Percentiles rank a stretch among this genome's conserved stretches.
These are phyloP conservation scores for Elsinoe arachidis DNA, from an alignment of 2,329 filamentous ascomycete genomes.

Conservation along the genomic window DNA sequence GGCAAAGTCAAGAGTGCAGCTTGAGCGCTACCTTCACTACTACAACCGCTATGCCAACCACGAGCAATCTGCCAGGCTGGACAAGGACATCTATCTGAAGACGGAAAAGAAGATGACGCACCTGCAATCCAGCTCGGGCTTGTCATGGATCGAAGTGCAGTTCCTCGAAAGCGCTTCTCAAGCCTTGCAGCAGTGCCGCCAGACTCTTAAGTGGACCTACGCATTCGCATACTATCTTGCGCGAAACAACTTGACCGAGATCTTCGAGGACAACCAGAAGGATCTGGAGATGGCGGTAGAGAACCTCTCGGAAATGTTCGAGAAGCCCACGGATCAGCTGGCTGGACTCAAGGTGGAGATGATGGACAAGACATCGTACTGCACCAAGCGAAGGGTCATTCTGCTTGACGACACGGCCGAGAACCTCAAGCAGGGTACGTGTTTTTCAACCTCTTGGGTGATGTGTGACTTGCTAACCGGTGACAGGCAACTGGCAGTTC, in stretches of 20 bases:
- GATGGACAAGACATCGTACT: slow-evolving; percentile 97
- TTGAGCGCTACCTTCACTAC: slow-evolving; percentile 97
- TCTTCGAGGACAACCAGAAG: slow-evolving; percentile 98
- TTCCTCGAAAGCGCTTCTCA: slow-evolving; percentile 91
- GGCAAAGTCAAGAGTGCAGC: slow-evolving; percentile 76
- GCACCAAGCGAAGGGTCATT: slow-evolving; percentile 84
- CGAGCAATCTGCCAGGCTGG: slow-evolving; percentile 91
- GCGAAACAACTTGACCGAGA: slow-evolving; percentile 89
- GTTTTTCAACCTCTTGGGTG: not conserved
- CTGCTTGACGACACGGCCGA: slow-evolving; percentile 86
- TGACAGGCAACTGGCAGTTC: slow-evolving; percentile 29
- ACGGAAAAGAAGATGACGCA: slow-evolving; percentile 99
- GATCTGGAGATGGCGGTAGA: slow-evolving; percentile 96
- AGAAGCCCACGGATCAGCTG: slow-evolving; percentile 86
- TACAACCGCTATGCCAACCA: slow-evolving; percentile 99
- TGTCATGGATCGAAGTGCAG: slow-evolving; percentile 99
- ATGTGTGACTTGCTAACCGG: slow-evolving; percentile 12
- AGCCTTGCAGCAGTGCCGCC: slow-evolving; percentile 89
- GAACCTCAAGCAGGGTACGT: slow-evolving; percentile 76
- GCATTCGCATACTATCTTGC: slow-evolving; percentile 97
- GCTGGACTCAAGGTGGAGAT: slow-evolving; percentile 89
- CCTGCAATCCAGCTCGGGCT: slow-evolving; percentile 82
- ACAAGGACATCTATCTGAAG: slow-evolving; percentile 92
- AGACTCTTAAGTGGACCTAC: slow-evolving; percentile 98
- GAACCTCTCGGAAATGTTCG: slow-evolving; percentile 96